Evolutionary conservation across 306 rosid species (phyloP), one percentile per base, ranked within the genome.

Genomic region (Acmispon strigosus): DNA sequence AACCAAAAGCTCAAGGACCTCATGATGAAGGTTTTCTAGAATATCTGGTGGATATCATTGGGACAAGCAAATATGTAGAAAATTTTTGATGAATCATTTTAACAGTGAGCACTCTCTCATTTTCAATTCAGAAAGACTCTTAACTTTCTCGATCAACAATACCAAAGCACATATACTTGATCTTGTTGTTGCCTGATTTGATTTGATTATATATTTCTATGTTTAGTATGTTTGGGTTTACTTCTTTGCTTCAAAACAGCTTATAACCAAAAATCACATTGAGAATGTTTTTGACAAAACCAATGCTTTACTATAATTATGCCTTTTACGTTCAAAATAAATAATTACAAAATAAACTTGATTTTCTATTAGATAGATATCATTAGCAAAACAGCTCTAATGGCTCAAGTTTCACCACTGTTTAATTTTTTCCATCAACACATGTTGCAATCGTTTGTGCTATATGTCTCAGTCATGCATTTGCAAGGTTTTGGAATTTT

Each of bases 11-110:
- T 67, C 98, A 93, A 86, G 98, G 98, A 63, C 88, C 94, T 59
- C 98, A 94, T 53, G 99, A 94, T 80, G 99, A 91, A 76, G 97
- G 99, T 36, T 94, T 94, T 80, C 92, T 94, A 72, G 99, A 94
- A 79, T 94, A 94, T 86, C 87, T 94, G 2, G 99, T 91, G 81
- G 99, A 94, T 69, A 94, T 94, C 70, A 91, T 94, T 10, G 99
- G 97, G 53, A 94, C 99, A 43, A 66, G 84, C 82, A 94, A 87
- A 89, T 94, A 94, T 32, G 97, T 94, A 20, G 96, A 91, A 78
- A 87, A 67, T n/a, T 78, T 89, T 91, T 65, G 96, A 89, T 3
- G 96, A 84, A 50, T 83, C 99, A 2, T 65, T 27, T 66, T 91
- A 91, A 78, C 87, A 84, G 99, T 94, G 77, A 91, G 97, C 64